Evolutionary conservation across 495 filamentous ascomycete species (phyloP).

Genomic region (Oidiodendron maius): DNA sequence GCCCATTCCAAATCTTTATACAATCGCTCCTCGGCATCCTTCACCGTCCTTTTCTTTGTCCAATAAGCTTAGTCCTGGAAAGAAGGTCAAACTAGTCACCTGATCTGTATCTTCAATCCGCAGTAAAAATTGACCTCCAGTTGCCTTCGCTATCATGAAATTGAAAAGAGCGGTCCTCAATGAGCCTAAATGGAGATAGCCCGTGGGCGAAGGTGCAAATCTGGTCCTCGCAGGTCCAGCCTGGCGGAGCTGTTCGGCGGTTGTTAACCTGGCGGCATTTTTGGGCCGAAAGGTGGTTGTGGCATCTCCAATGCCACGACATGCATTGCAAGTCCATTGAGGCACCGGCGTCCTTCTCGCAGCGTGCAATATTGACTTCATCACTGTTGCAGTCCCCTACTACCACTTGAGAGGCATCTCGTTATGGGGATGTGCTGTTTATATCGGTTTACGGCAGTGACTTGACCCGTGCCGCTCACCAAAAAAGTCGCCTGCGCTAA

Average conservation of each 20-base stretch:
- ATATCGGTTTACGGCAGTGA: background rate
- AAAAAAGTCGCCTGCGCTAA: background rate
- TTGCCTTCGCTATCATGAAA: slow-evolving; percentile 79
- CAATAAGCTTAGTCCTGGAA: slow-evolving; percentile 19
- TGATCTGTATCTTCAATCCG: slow-evolving; percentile 95
- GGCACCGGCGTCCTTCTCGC: slow-evolving; percentile 4
- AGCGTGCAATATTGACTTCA: slow-evolving; percentile 10
- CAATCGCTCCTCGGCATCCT: slow-evolving; percentile 69
- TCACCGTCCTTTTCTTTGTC: slow-evolving; percentile 68
- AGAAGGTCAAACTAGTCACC: slow-evolving; percentile 39
- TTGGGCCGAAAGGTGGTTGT: background rate
- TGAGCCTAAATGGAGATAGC: slow-evolving; percentile 86
- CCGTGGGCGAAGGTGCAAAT: slow-evolving; percentile 94
- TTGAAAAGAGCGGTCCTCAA: slow-evolving; percentile 89
- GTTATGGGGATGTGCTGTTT: background rate
- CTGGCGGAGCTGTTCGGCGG: slow-evolving; percentile 37
- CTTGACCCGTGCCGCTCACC: background rate
- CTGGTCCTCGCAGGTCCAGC: slow-evolving; percentile 71
- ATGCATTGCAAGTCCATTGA: slow-evolving; percentile 20
- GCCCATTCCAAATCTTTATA: slow-evolving; percentile 81
- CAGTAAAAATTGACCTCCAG: slow-evolving; percentile 87
- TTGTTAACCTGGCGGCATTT: background rate
- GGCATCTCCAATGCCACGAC: slow-evolving; percentile 10
- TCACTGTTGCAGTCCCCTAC: slow-evolving; percentile 5
- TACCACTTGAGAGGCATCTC: background rate